phyloP scores from a whole-genome alignment of 2,329 filamentous ascomycete species.

The Daldinia sp. region DNA sequence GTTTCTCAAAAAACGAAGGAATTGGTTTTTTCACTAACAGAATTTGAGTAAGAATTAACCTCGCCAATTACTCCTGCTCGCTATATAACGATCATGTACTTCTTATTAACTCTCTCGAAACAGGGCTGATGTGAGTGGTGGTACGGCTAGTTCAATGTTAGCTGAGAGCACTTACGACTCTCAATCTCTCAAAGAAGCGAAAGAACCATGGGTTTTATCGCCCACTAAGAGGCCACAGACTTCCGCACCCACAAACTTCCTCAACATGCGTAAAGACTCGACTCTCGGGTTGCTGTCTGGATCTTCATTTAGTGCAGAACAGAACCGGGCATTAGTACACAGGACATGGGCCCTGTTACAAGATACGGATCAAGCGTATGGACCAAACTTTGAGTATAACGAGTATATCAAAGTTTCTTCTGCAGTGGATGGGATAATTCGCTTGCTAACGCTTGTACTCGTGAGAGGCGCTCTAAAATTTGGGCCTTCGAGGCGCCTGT shows the following conservation, averaged over 20 bases:
- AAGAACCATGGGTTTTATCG: constrained; percentile 38
- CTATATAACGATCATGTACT: background rate
- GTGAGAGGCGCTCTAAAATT: constrained; percentile 15
- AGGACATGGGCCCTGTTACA: constrained; percentile 43
- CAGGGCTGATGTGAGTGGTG: constrained; percentile 35
- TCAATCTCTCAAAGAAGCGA: constrained; percentile 11
- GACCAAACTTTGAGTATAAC: constrained; percentile 40
- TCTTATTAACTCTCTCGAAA: background rate
- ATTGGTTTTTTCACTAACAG: constrained; percentile 35
- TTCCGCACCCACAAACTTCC: constrained; percentile 18
- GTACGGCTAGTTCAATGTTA: constrained; percentile 35
- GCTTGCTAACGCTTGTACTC: constrained; percentile 19
- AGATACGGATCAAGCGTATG: constrained; percentile 31
- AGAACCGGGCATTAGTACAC: constrained; percentile 40
- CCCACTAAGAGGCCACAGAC: constrained; percentile 18
- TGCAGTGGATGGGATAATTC: constrained; percentile 16
- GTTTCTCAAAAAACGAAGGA: constrained; percentile 35
- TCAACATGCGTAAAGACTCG: constrained; percentile 35
- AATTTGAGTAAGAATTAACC: constrained; percentile 25
- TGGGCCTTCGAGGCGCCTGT: constrained; percentile 9
- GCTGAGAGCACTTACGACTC: constrained; percentile 20
- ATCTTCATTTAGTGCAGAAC: constrained; percentile 25
- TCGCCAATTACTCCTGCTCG: background rate
- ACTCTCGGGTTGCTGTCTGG: constrained; percentile 34
- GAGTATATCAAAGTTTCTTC: constrained; percentile 41